phyloP scores from a whole-genome alignment of 2,329 filamentous ascomycete genomes.

The Macrophomina tecta region DNA sequence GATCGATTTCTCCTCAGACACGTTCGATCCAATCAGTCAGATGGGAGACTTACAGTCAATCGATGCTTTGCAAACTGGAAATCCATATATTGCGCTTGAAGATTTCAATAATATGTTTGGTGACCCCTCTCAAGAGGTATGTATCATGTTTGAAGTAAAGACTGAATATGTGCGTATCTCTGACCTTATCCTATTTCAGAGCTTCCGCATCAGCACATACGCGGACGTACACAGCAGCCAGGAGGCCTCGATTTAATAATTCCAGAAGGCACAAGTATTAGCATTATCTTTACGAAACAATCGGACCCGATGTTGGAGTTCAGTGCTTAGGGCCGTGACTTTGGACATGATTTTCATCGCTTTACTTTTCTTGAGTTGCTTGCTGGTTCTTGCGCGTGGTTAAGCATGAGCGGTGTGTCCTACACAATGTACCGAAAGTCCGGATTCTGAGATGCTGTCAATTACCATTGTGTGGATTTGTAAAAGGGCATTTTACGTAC shows the following conservation, averaged over 20 bases:
- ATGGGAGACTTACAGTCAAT: background rate
- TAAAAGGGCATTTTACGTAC: background rate
- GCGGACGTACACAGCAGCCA: background rate
- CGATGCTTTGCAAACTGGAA: background rate
- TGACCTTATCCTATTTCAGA: background rate
- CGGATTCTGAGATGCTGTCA: background rate
- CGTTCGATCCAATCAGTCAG: conserved; percentile 26
- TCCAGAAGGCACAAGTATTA: background rate
- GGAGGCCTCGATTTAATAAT: background rate
- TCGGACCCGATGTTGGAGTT: no score
- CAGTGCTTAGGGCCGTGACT: no score
- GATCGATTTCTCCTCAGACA: conserved; percentile 19
- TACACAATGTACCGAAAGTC: background rate
- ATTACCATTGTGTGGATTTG: no score
- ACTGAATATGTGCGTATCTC: background rate
- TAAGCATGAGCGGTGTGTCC: no score
- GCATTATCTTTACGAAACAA: no score
- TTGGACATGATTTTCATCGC: no score
- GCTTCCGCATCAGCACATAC: conserved; percentile 8
- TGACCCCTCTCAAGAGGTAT: background rate
- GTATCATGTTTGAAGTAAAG: background rate
- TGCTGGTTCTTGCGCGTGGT: no score
- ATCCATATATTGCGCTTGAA: background rate
- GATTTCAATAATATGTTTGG: background rate
- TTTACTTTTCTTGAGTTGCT: no score